These are phyloP conservation scores for Eucalyptus pauciflora DNA, from an alignment of 345 rosid genomes.

Conservation along the genomic window DNA sequence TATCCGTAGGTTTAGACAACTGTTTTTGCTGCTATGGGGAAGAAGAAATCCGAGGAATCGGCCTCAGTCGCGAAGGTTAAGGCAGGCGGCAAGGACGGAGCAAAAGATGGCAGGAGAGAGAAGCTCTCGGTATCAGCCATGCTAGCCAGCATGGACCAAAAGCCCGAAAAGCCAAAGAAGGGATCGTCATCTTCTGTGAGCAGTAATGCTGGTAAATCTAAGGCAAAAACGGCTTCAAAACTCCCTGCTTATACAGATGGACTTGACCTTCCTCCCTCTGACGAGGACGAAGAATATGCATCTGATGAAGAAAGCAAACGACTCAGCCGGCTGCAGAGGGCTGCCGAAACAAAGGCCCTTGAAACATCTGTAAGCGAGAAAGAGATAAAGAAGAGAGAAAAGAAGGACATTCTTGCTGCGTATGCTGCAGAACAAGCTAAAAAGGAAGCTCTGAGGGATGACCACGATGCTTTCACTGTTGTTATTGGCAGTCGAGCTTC, in stretches of 20 bases:
- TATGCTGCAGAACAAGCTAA: constrained; percentile 45
- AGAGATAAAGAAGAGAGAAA: constrained; percentile 75
- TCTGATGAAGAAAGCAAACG: constrained; percentile 34
- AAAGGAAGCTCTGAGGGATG: constrained; percentile 82
- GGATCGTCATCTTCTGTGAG: constrained; percentile 28
- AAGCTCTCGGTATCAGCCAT: constrained; percentile 64
- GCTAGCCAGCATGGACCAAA: constrained; percentile 85
- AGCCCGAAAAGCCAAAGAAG: constrained; percentile 64
- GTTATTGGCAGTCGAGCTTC: constrained; percentile 83
- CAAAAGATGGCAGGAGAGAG: constrained; percentile 53
- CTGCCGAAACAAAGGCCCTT: constrained; percentile 36
- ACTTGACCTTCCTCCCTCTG: constrained; percentile 87
- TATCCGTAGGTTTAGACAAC: background rate
- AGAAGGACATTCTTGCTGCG: constrained; percentile 53
- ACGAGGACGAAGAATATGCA: constrained; percentile 50
- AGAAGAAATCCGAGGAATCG: constrained; percentile 54
- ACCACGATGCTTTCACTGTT: constrained; percentile 91
- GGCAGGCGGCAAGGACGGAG: constrained; percentile 33
- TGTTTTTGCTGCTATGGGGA: constrained; percentile 38
- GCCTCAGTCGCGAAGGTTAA: constrained; percentile 32
- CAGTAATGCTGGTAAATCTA: constrained; percentile 16
- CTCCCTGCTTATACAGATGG: constrained; percentile 62
- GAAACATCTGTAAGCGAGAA: constrained; percentile 55
- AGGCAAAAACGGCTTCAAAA: constrained; percentile 40
- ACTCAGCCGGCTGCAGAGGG: constrained; percentile 32